Evolutionary conservation across 192 early-diverging fungal genomes (phyloP), one percentile per base, ranked within the genome.

Genomic region (Umbelopsis ramanniana): DNA sequence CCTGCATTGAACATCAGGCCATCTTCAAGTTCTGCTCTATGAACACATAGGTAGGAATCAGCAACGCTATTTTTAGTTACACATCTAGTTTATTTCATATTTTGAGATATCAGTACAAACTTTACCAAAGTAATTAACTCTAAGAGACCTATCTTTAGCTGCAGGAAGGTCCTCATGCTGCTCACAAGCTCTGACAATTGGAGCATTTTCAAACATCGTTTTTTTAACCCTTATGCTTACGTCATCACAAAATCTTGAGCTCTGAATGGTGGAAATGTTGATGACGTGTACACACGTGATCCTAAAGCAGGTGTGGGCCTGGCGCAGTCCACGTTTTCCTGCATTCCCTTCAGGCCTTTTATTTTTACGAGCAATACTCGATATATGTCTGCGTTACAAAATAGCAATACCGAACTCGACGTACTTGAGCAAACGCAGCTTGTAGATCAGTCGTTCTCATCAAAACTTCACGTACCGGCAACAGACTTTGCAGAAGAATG

Each of bases 341-440:
- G 57, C 57, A 29, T 35, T 37, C 57, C 57, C 57, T 63, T 38
- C 29, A 63, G n/a, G 53, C 53, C 15, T 17, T 63, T 63, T 63
- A 63, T 63, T 63, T 63, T 63, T 63, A 63, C 26, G 57, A 63
- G 57, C 26, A 63, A 63, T 63, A 63, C 57, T 63, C 57, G 33
- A 37, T 37, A 37, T 63, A 63, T 63, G 57, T 63, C 57, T 63
- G 57, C 57, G 57, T 63, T 63, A 63, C 57, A 63, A 63, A 63
- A 63, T 63, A 63, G 57, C 57, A 63, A 63, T 63, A 63, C 29
- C 19, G 57, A 63, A 63, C 57, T 63, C 24, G 35, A 63, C 57
- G 57, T 63, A 14, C 33, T 63, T 29, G 57, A 37, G 57, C 57
- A 63, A 37, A n/a, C 57, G 14, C 57, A 29, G 17, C 57, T 63